These are phyloP conservation scores for Podaxis carcinomalis DNA, from an alignment of 768 basidiomycete species.

Conservation along the genomic window DNA sequence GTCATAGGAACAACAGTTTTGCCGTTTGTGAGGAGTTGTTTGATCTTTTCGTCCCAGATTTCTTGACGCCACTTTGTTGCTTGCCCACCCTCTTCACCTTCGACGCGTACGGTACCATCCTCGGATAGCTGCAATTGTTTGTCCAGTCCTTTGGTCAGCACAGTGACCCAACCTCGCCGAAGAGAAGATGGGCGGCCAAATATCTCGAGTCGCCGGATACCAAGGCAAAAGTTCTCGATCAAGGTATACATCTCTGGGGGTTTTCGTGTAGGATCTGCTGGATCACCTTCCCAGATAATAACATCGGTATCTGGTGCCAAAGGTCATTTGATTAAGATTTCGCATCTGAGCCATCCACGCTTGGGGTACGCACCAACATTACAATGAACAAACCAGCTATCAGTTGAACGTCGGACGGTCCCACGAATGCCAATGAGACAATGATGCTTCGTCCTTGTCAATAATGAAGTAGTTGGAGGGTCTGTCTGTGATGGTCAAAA, in stretches of 20 bases:
- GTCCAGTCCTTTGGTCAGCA: slow-evolving; percentile 62
- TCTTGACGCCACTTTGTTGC: slow-evolving; percentile 57
- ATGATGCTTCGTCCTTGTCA: slow-evolving; percentile 92
- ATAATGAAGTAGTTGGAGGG: slow-evolving; percentile 77
- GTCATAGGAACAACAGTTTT: slow-evolving; percentile 69
- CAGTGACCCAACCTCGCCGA: slow-evolving; percentile 92
- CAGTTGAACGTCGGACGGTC: slow-evolving; percentile 90
- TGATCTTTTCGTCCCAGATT: slow-evolving; percentile 60
- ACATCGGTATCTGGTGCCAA: slow-evolving; percentile 79
- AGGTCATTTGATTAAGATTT: neutral
- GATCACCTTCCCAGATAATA: slow-evolving; percentile 93
- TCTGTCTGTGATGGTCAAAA: slow-evolving; percentile 52
- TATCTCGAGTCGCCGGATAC: slow-evolving; percentile 84
- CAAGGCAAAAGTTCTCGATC: slow-evolving; percentile 97
- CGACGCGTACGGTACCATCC: slow-evolving; percentile 30
- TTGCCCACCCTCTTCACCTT: slow-evolving; percentile 36
- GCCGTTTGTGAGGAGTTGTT: slow-evolving; percentile 48
- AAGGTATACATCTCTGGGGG: slow-evolving; percentile 96
- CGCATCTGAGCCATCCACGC: neutral
- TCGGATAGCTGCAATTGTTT: slow-evolving; percentile 36
- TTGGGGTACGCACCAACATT: slow-evolving; percentile 72
- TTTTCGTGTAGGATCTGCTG: slow-evolving; percentile 75
- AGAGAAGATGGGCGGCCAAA: slow-evolving; percentile 73
- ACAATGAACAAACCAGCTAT: slow-evolving; percentile 96
- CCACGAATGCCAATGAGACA: slow-evolving; percentile 97